Evolutionary conservation across 139 green algal genomes (phyloP).

Genomic region (Spirogloea muscicola): DNA sequence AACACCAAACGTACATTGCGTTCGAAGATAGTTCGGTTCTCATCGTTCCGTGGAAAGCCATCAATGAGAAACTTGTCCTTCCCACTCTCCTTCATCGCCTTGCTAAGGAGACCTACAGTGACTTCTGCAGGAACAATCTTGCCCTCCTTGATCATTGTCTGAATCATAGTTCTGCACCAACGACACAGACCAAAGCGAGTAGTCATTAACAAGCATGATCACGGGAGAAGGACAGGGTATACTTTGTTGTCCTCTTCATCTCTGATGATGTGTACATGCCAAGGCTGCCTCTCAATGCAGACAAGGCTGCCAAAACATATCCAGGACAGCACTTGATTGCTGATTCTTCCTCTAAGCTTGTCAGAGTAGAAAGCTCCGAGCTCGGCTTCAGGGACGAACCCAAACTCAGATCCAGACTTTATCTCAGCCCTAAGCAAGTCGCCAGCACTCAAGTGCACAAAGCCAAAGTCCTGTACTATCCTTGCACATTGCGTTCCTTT

Average conservation of each 20-base stretch:
- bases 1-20: too few species aligned
- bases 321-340: too few species aligned
- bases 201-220: too few species aligned
- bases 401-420: constrained; percentile 74
- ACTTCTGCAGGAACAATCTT: constrained; percentile 87
- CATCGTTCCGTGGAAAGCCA: constrained; percentile 88
- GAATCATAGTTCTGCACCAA: constrained; percentile 70
- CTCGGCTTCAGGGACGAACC: too few species aligned
- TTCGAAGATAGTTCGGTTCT: constrained; percentile 85
- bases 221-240: too few species aligned
- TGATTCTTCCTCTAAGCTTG: too few species aligned
- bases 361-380: too few species aligned
- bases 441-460: constrained; percentile 84
- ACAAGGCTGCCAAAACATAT: too few species aligned
- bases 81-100: constrained; percentile 72
- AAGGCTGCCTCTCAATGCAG: too few species aligned
- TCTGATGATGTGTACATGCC: too few species aligned
- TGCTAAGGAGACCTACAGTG: constrained; percentile 78
- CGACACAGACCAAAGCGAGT: too few species aligned
- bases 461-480: constrained; percentile 74
- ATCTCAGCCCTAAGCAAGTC: constrained; percentile 89
- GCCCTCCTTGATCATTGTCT: constrained; percentile 89
- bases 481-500: constrained; percentile 86
- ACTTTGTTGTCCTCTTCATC: too few species aligned
- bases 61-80: constrained; percentile 84